Conservation (phyloP, 1,139 yeast species). For the Lodderomyces beijingensis region DNA sequence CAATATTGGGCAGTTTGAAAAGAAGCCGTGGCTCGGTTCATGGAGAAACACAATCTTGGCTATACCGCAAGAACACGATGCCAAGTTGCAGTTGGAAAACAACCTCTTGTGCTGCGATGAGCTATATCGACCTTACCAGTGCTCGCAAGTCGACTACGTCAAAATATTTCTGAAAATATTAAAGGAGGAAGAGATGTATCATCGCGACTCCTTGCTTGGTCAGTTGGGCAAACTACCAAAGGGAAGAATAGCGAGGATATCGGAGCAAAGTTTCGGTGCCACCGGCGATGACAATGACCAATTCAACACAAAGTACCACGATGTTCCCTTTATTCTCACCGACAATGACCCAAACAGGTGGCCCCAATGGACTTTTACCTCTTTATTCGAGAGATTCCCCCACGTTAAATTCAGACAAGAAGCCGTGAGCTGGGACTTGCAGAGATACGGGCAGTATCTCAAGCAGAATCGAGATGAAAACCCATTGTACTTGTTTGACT, state of each 20-base stretch:
- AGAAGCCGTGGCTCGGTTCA: slow-evolving; percentile 60
- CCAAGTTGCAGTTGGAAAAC: slow-evolving; percentile 36
- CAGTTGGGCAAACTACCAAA: slow-evolving; percentile 20
- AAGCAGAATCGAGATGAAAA: slow-evolving; percentile 65
- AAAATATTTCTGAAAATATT: slow-evolving; percentile 44
- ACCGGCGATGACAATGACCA: slow-evolving; percentile 31
- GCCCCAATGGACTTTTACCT: slow-evolving; percentile 64
- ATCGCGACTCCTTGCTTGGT: slow-evolving; percentile 19
- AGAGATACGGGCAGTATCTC: slow-evolving; percentile 59
- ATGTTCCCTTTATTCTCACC: slow-evolving; percentile 66
- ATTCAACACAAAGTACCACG: slow-evolving; percentile 46
- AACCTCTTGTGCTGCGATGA: slow-evolving; percentile 50
- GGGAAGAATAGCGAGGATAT: slow-evolving; percentile 44
- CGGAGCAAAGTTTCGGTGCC: too few relatives aligned
- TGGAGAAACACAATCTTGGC: slow-evolving; percentile 66
- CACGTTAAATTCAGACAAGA: slow-evolving; percentile 72
- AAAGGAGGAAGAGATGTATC: slow-evolving; percentile 39
- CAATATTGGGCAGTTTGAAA: slow-evolving; percentile 14
- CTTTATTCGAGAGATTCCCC: slow-evolving; percentile 51
- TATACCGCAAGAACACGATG: slow-evolving; percentile 28
- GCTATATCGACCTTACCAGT: slow-evolving; percentile 74
- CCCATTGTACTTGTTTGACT: slow-evolving; percentile 82
- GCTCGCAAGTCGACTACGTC: slow-evolving; percentile 63
- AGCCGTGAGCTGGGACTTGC: slow-evolving; percentile 73
- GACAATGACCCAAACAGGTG: slow-evolving; percentile 38